Evolutionary conservation across 805 yeast species (phyloP).

Genomic region (Hanseniaspora vineae): DNA sequence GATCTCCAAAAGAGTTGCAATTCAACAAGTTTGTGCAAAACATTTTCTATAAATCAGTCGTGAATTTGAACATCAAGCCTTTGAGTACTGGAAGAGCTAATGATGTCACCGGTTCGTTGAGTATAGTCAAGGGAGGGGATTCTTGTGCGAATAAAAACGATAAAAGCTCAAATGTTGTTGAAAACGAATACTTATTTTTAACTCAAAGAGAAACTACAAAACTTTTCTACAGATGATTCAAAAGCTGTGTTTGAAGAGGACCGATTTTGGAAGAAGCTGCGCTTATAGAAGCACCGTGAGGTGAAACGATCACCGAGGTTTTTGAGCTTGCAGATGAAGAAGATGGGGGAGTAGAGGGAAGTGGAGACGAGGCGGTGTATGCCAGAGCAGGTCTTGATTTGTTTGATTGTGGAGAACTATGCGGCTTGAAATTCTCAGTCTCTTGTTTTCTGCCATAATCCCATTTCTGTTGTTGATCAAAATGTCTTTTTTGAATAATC

Average conservation of each 20-base stretch:
- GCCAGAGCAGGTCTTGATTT: background rate
- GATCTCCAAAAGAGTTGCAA: slow-evolving; percentile 8
- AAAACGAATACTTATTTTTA: slow-evolving; percentile 51
- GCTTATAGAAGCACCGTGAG: too few species aligned
- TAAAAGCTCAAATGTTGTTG: slow-evolving; percentile 24
- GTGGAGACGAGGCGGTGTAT: background rate
- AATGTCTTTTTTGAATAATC: slow-evolving; percentile 30
- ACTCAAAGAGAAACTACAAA: slow-evolving; percentile 40
- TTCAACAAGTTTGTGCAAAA: slow-evolving; percentile 12
- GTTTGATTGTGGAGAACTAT: background rate
- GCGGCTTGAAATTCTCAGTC: background rate
- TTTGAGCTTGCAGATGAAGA: background rate
- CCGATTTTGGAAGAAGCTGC: background rate
- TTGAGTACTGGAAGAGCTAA: slow-evolving; percentile 69
- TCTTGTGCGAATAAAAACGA: slow-evolving; percentile 6
- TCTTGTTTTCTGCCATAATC: background rate
- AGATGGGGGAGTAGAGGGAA: background rate
- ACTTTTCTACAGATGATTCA: slow-evolving; percentile 27
- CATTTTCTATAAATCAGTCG: slow-evolving; percentile 16
- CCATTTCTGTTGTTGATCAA: background rate
- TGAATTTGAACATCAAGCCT: slow-evolving; percentile 43
- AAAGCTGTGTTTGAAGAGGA: background rate
- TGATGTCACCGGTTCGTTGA: slow-evolving; percentile 65
- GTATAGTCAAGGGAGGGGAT: slow-evolving; percentile 43
- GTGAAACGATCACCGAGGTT: too few species aligned